These are phyloP conservation scores for Fusarium camptoceras DNA, from an alignment of 2,329 filamentous ascomycete species.

Conservation along the genomic window DNA sequence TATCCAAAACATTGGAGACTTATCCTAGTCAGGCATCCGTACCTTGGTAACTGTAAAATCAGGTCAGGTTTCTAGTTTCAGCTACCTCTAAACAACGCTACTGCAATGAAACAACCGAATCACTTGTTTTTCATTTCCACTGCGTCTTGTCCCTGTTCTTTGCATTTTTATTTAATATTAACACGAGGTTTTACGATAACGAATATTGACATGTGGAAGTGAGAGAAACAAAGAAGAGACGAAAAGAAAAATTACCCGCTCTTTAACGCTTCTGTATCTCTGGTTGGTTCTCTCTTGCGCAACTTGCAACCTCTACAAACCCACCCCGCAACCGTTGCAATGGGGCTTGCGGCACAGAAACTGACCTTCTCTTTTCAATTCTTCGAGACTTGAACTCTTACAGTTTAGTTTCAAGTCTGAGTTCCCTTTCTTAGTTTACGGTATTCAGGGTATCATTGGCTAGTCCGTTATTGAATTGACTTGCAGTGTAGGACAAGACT, in stretches of 20 bases:
- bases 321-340: slow-evolving; percentile 9
- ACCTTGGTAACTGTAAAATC: background rate
- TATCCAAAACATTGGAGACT: slow-evolving; percentile 20
- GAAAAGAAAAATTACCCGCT: slow-evolving; percentile 29
- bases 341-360: slow-evolving; percentile 35
- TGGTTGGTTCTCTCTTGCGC: slow-evolving; percentile 26
- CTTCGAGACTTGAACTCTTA: slow-evolving; percentile 1
- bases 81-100: slow-evolving; percentile 25
- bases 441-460: slow-evolving; percentile 15
- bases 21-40: background rate
- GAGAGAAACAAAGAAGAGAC: background rate
- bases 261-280: slow-evolving; percentile 24
- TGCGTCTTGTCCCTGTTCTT: background rate
- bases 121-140: slow-evolving; percentile 37
- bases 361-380: background rate
- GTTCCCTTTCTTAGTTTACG: slow-evolving; percentile 12
- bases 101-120: slow-evolving; percentile 32
- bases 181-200: background rate
- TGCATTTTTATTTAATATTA: slow-evolving; percentile 1
- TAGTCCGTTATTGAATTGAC: background rate
- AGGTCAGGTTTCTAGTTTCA: slow-evolving; percentile 20
- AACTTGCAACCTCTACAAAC: slow-evolving; percentile 10
- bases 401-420: slow-evolving; percentile 16
- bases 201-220: background rate
- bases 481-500: background rate